These are phyloP conservation scores for Nakazawaea peltata DNA, from an alignment of 805 yeast species.

Conservation along the genomic window DNA sequence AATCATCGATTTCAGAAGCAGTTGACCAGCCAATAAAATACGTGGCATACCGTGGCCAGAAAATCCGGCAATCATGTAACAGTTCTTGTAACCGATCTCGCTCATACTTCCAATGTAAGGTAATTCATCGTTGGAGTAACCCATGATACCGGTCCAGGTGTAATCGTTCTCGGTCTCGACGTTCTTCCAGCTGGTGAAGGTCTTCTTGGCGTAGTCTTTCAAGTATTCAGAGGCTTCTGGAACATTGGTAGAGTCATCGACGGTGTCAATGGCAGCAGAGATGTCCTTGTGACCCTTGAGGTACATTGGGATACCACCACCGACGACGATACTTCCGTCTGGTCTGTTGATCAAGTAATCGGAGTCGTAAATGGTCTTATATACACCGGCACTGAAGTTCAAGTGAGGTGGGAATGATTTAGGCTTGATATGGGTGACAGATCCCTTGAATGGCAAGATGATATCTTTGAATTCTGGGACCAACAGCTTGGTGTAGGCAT, in stretches of 20 bases:
- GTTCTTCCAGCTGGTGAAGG: slow-evolving; percentile 8
- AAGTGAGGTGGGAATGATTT: slow-evolving; percentile 17
- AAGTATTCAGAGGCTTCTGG: slow-evolving; percentile 9
- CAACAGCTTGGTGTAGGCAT: slow-evolving; percentile 19
- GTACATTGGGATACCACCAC: slow-evolving; percentile 17
- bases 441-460: slow-evolving; percentile 22
- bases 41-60: slow-evolving; percentile 15
- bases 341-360: slow-evolving; percentile 27
- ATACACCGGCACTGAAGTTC: slow-evolving; percentile 20
- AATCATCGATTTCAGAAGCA: slow-evolving; percentile 10
- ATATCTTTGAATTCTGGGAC: slow-evolving; percentile 15
- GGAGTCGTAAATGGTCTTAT: slow-evolving; percentile 12
- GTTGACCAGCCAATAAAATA: slow-evolving; percentile 11
- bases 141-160: slow-evolving; percentile 14
- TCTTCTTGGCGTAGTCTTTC: slow-evolving; percentile 7
- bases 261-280: slow-evolving; percentile 1
- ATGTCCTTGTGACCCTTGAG: slow-evolving; percentile 3
- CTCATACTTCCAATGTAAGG: slow-evolving; percentile 12
- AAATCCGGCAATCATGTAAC: slow-evolving; percentile 13
- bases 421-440: slow-evolving; percentile 17
- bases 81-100: slow-evolving; percentile 5
- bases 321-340: slow-evolving; percentile 30
- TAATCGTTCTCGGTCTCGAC: slow-evolving; percentile 5
- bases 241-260: slow-evolving; percentile 10
- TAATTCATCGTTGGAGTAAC: slow-evolving; percentile 11